Conservation (phyloP, 805 yeast species). For the Hermanozyma aechmeae region DNA sequence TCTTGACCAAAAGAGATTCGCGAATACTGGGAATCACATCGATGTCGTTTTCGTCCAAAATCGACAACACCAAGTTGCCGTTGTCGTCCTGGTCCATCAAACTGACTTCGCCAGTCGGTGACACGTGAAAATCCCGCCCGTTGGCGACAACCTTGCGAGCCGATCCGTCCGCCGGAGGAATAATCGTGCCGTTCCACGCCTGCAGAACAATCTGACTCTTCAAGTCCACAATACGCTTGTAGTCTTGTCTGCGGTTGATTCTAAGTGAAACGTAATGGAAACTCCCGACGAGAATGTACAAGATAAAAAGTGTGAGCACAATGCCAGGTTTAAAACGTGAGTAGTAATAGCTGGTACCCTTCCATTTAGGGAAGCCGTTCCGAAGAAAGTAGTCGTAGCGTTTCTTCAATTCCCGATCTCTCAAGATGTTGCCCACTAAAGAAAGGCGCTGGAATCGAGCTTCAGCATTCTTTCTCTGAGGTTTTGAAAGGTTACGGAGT, state of each 20-base stretch:
- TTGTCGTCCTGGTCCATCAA: constrained; percentile 36
- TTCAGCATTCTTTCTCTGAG: constrained; percentile 40
- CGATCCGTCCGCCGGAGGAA: constrained; percentile 42
- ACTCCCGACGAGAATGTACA: constrained; percentile 41
- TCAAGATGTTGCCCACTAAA: constrained; percentile 62
- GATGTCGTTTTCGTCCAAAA: constrained; percentile 40
- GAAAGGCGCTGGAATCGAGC: constrained; percentile 75
- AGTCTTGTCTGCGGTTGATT: constrained; percentile 48
- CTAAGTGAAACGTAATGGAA: constrained; percentile 52
- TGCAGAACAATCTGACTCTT: constrained; percentile 41
- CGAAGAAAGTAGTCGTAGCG: constrained; percentile 78
- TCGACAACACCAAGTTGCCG: constrained; percentile 17
- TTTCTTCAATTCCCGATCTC: constrained; percentile 44
- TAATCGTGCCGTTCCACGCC: constrained; percentile 47
- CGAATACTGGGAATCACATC: constrained; percentile 35
- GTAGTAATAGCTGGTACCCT: constrained; percentile 57
- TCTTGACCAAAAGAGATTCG: constrained; percentile 37
- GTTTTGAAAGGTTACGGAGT: constrained; percentile 15
- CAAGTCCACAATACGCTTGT: constrained; percentile 43
- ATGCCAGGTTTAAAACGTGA: constrained; percentile 63
- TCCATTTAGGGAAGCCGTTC: constrained; percentile 81
- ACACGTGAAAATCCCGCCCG: constrained; percentile 46
- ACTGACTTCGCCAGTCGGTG: constrained; percentile 45
- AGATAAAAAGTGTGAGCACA: constrained; percentile 38
- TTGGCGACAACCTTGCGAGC: constrained; percentile 37